A percentile compares a stretch with the other conserved stretches of the same genome.
phyloP scores from a whole-genome alignment of 2,329 filamentous ascomycete genomes.

The Fusarium sp. region DNA sequence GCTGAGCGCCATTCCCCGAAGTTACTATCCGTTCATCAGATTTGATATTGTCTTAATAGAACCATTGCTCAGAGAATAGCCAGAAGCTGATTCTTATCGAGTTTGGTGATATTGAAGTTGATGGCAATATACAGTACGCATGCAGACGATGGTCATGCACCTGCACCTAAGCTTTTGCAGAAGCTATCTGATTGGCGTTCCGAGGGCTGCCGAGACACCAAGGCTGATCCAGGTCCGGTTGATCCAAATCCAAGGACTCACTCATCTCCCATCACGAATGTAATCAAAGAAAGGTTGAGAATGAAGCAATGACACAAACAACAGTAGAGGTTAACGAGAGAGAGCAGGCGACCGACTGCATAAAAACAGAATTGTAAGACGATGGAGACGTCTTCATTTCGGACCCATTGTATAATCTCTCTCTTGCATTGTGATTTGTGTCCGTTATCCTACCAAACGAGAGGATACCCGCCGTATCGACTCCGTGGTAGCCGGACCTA shows the following conservation, averaged over 20 bases:
- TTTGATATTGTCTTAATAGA: background rate
- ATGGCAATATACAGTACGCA: background rate
- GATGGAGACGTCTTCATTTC: slow-evolving; percentile 25
- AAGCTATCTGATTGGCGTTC: slow-evolving; percentile 18
- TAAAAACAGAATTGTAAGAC: slow-evolving; percentile 17
- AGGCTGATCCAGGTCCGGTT: slow-evolving; percentile 11
- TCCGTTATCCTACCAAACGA: slow-evolving; percentile 5
- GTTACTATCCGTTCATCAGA: background rate
- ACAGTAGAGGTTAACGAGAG: background rate
- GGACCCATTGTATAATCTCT: slow-evolving; percentile 29
- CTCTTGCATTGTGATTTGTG: slow-evolving; percentile 17
- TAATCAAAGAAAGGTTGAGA: slow-evolving; percentile 22
- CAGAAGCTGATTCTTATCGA: background rate
- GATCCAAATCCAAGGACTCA: slow-evolving; percentile 5
- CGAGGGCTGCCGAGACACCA: slow-evolving; percentile 12
- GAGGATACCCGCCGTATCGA: slow-evolving; percentile 6
- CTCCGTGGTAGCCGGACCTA: slow-evolving; percentile 17
- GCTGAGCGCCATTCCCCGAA: slow-evolving; percentile 2
- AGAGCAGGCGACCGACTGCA: background rate
- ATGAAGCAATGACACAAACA: slow-evolving; percentile 4
- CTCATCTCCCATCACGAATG: slow-evolving; percentile 24
- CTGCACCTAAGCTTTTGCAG: slow-evolving; percentile 14
- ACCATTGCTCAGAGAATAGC: background rate
- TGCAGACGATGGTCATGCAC: slow-evolving; percentile 1
- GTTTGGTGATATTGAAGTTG: background rate